Base-by-base conservation (phyloP, 768 basidiomycete genomes). In the Mycena indigotica region DNA sequence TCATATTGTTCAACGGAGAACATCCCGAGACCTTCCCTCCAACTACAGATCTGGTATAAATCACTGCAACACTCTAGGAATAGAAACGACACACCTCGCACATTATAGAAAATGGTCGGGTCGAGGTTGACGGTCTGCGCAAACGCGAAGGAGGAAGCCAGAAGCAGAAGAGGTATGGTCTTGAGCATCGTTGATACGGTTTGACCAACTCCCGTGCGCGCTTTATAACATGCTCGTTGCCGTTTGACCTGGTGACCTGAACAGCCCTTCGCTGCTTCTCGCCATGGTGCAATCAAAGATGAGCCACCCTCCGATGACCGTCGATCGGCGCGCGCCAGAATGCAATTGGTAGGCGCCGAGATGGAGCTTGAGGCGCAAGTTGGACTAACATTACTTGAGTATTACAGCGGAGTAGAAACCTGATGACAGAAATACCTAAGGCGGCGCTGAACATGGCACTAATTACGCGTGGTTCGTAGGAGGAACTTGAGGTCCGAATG, bases 1-100 rank as follows among this genome's bases (percentile, higher is more conserved):
- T 21, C 60, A 61, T 53, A 35, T 61, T 61, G 2, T 57, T 10
- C 39, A 61, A 32, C 24, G 60, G 60, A 30, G 25, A 50, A 28
- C 60, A 61, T 54, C 60, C 60, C 15, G 60, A 4, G 1, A 44
- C 55, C 30, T 61, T 61, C 19, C 60, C 60, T 25, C 29, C 50
- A 12, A 3, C 48, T 3, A 61, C 60, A 56, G 29, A 15, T 23
- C 19, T n/a, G 44, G 24, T 25, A 5, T 10, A 30, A 51, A 8
- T 30, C 16, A 51, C 12, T 19, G 25, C 5, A 51, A 51, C 17
- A 29, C 15, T 6, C 13, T 6, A 51, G 3, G 16, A 46, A 32
- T 16, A 6, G n/a, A 51, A 25, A 21, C 25, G 17, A 52, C 60
- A n/a, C 38, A 61, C 60, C 4, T 12, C 3, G 29, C 21, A 61